Base-by-base conservation (phyloP, 2,329 filamentous ascomycete genomes). In the Tolypocladium ovalisporum region DNA sequence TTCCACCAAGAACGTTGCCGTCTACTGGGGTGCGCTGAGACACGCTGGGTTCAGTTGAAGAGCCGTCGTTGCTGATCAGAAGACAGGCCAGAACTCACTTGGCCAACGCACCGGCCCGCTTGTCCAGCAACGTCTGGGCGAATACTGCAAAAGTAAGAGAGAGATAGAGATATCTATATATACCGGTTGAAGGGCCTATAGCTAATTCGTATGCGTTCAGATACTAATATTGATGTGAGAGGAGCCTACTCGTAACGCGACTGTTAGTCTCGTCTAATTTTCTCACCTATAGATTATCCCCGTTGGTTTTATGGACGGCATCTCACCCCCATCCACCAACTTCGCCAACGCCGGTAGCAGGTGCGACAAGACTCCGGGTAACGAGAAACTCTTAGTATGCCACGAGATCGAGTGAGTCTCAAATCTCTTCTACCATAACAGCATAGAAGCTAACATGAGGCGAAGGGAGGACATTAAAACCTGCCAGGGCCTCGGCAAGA, bases 401-500 rank as follows among this genome's bases (percentile, higher is more conserved):
- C 80, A 85, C 0, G 71, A 87, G 60, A 79, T 90, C 47, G 86
- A 80, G 83, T 86, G 74, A 66, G 80, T 67, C 4, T 49, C 27
- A 19, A 10, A 27, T 9, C 1, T 9, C 9, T 27, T 49, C 13
- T 10, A 17, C 35, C 57, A 13, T 39, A 62, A 71, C 69, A 47
- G 13, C 2, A 10, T 19, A n/a, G n/a, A n/a, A 27, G 9, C 44
- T 49, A 15, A 49, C 52, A 12, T 2, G 52, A 37, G 15, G 37
- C 10, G 15, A 54, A 54, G 52, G 35, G 52, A 35, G 52, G 36
- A 82, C 60, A 82, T 83, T 62, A 70, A 74, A 59, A 65, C 76
- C 13, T 92, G 88, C 71, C 87, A 91, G 68, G 63, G 70, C 17
- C 71, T 68, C 59, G 80, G 80, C 61, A 91, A 90, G 72, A 89